Conservation (phyloP, 1,284 basidiomycete species). For the Rhodotorula sp. region DNA sequence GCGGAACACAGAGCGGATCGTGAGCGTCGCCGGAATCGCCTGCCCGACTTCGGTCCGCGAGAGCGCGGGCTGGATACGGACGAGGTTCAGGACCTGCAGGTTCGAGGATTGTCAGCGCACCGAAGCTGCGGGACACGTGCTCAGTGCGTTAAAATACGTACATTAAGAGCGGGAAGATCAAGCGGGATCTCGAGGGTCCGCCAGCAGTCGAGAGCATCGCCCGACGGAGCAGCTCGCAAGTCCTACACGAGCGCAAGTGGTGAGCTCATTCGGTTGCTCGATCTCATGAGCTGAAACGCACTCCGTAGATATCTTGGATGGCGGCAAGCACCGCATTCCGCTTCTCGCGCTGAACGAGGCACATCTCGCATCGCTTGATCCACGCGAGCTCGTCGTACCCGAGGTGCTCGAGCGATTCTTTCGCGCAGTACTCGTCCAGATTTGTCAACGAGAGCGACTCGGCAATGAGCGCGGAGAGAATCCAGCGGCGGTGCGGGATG, state of each 20-base stretch:
- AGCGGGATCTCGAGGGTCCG: constrained; percentile 73
- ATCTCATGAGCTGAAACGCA: constrained; percentile 31
- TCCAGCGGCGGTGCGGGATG: constrained; percentile 21
- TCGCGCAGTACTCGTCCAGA: constrained; percentile 50
- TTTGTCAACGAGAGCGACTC: constrained; percentile 1
- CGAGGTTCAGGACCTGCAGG: constrained; percentile 38
- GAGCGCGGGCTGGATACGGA: constrained; percentile 23
- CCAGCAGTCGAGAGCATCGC: constrained; percentile 54
- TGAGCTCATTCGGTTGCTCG: neutral
- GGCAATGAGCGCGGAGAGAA: constrained; percentile 54
- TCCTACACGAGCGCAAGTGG: neutral
- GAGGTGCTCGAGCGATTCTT: constrained; percentile 59
- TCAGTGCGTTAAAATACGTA: constrained; percentile 51
- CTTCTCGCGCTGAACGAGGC: neutral
- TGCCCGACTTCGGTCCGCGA: constrained; percentile 66
- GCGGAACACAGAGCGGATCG: constrained; percentile 68
- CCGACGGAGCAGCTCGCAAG: neutral
- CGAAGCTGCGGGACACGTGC: neutral
- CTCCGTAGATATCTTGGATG: constrained; percentile 50
- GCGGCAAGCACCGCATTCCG: constrained; percentile 46
- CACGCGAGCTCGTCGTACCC: constrained; percentile 16
- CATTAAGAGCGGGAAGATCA: constrained; percentile 75
- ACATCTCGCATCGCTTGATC: constrained; percentile 2
- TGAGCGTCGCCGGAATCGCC: constrained; percentile 65
- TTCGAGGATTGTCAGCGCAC: neutral